These are phyloP conservation scores for Pelagomonas calceolata DNA, from an alignment of 108 stramenopile species.

Conservation along the genomic window DNA sequence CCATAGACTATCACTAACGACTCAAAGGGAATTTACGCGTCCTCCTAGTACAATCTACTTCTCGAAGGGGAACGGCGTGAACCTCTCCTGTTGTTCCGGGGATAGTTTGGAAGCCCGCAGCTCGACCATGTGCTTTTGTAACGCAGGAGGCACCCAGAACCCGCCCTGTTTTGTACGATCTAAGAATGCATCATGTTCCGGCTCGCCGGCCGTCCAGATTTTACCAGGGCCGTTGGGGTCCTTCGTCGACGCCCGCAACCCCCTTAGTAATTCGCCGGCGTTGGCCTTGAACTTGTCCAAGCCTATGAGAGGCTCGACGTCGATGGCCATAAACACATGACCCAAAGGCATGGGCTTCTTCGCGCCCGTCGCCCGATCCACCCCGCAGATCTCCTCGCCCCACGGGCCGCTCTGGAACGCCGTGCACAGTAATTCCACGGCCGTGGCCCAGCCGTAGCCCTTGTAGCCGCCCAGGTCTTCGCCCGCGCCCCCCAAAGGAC, in stretches of 20 bases:
- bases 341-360: slow-evolving; percentile 55
- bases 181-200: slow-evolving; percentile 41
- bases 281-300: slow-evolving; percentile 51
- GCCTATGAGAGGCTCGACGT: slow-evolving; percentile 46
- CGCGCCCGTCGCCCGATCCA: slow-evolving; percentile 48
- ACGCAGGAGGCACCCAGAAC: slow-evolving; percentile 34
- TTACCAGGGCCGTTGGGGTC: slow-evolving; percentile 44
- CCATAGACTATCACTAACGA: background rate
- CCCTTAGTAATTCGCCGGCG: slow-evolving; percentile 33
- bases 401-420: slow-evolving; percentile 53
- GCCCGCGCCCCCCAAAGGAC: slow-evolving; percentile 53
- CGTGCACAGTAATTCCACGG: slow-evolving; percentile 49
- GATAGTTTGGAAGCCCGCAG: too few species aligned
- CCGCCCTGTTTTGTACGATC: slow-evolving; percentile 43
- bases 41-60: slow-evolving; percentile 45
- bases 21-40: slow-evolving; percentile 43
- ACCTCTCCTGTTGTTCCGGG: too few species aligned
- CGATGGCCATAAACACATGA: slow-evolving; percentile 57
- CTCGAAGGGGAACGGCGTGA: too few species aligned
- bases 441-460: slow-evolving; percentile 52
- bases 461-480: slow-evolving; percentile 58
- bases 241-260: slow-evolving; percentile 43
- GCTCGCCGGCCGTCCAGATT: slow-evolving; percentile 59
- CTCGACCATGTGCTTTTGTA: slow-evolving; percentile 46
- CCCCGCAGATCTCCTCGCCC: slow-evolving; percentile 50